Evolutionary conservation across 495 filamentous ascomycete genomes (phyloP).

Genomic region (Aspergillus biplanus): DNA sequence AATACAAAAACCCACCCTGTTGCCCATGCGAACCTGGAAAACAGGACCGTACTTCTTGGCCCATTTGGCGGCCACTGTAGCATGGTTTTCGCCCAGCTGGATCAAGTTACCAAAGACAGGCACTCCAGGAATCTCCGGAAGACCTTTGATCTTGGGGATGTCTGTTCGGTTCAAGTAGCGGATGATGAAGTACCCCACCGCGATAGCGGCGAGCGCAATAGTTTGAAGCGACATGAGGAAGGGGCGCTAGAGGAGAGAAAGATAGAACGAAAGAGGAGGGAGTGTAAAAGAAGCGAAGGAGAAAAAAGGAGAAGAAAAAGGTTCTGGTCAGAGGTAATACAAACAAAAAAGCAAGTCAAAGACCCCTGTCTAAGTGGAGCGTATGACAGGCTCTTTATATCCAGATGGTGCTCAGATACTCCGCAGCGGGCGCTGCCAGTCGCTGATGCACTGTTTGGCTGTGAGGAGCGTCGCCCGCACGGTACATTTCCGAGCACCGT

Average conservation of each 20-base stretch:
- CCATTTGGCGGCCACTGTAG: constrained; percentile 55
- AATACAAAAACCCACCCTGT: constrained; percentile 47
- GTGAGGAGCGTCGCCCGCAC: constrained; percentile 3
- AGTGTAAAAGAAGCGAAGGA: neutral
- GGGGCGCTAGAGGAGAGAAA: neutral
- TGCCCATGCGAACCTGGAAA: constrained; percentile 69
- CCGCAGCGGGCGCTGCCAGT: neutral
- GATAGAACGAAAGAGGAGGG: neutral
- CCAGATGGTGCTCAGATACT: neutral
- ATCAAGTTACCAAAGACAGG: constrained; percentile 67
- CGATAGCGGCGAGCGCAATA: constrained; percentile 43
- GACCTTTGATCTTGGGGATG: constrained; percentile 63
- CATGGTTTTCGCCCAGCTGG: constrained; percentile 61
- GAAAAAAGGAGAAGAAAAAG: neutral
- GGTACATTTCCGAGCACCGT: constrained; percentile 24
- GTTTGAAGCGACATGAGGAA: constrained; percentile 49
- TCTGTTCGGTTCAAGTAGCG: constrained; percentile 61
- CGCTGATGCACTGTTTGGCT: neutral
- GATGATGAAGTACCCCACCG: constrained; percentile 54
- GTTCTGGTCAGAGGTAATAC: neutral
- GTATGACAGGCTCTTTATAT: constrained; percentile 1
- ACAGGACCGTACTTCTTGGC: constrained; percentile 67
- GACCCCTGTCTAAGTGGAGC: neutral
- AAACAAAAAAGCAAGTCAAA: neutral
- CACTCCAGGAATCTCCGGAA: constrained; percentile 65